These are phyloP conservation scores for Potentilla sterilis DNA, from an alignment of 306 rosid species.

Conservation along the genomic window DNA sequence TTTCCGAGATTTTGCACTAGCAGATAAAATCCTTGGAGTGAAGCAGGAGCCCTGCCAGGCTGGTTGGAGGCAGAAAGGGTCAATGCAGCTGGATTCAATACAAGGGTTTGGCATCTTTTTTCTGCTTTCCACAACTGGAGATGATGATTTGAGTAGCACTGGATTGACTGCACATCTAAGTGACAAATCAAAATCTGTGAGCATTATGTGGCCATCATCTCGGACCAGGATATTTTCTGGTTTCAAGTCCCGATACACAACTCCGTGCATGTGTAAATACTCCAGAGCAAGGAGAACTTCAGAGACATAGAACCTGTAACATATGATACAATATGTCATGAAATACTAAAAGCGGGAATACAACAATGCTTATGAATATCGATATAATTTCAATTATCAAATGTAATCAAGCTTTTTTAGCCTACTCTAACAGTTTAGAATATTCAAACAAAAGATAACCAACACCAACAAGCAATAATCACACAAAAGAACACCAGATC, in stretches of 20 bases:
- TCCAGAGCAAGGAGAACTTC: conserved; percentile 94
- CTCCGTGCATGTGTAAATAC: conserved; percentile 96
- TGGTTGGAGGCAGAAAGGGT: conserved; percentile 96
- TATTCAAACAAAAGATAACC: background rate
- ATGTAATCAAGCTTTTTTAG: background rate
- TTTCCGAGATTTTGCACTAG: conserved; percentile 75
- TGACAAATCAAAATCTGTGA: conserved; percentile 91
- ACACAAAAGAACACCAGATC: background rate
- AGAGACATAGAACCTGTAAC: conserved; percentile 82
- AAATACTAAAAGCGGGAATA: background rate
- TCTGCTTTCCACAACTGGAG: conserved; percentile 50
- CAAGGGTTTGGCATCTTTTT: conserved; percentile 66
- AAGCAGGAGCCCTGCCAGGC: conserved; percentile 97
- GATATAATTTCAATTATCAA: background rate
- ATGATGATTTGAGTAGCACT: conserved; percentile 64
- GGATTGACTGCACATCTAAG: conserved; percentile 84
- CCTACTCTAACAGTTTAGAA: background rate
- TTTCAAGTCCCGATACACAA: conserved; percentile 91
- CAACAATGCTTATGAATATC: background rate
- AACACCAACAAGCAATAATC: conserved; percentile 7
- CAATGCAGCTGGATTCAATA: conserved; percentile 78
- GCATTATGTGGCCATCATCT: conserved; percentile 99
- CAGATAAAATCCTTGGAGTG: conserved; percentile 69
- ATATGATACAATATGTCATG: background rate
- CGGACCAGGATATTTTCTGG: conserved; percentile 92